Evolutionary conservation across 306 rosid species (phyloP).

Genomic region (Castanopsis chinensis): DNA sequence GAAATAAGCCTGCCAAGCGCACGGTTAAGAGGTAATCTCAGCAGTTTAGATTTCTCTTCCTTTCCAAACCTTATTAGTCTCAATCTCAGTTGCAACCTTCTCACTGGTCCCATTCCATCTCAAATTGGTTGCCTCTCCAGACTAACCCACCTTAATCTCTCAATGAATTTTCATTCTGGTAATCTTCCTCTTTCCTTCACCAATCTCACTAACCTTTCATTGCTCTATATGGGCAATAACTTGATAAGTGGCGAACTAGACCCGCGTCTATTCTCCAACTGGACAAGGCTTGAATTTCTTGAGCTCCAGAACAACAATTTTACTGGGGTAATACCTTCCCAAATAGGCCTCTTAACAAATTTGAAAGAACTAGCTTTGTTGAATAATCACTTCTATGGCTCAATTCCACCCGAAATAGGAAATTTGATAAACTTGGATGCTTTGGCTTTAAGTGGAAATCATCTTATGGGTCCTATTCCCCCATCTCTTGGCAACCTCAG

Average conservation of each 20-base stretch:
- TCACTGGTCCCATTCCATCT: background rate
- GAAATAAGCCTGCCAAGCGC: background rate
- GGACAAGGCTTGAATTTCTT: background rate
- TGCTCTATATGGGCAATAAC: background rate
- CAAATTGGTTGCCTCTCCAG: background rate
- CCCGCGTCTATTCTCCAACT: background rate
- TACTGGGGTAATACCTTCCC: background rate
- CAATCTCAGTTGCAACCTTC: background rate
- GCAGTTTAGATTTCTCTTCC: background rate
- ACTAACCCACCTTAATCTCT: background rate
- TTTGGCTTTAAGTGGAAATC: background rate
- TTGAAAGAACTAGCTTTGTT: background rate
- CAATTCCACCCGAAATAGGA: background rate
- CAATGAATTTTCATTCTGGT: background rate
- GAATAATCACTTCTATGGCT: background rate
- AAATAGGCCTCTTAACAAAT: background rate
- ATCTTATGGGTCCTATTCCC: background rate
- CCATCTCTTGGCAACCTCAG: background rate
- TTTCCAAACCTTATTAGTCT: background rate
- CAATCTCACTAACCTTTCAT: background rate
- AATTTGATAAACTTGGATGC: background rate
- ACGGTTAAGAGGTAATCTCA: background rate
- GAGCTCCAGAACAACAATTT: background rate
- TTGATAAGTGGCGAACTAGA: background rate
- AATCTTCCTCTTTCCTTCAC: background rate